phyloP scores from a whole-genome alignment of 1,284 basidiomycete genomes.

The Mycosarcoma maydis region DNA sequence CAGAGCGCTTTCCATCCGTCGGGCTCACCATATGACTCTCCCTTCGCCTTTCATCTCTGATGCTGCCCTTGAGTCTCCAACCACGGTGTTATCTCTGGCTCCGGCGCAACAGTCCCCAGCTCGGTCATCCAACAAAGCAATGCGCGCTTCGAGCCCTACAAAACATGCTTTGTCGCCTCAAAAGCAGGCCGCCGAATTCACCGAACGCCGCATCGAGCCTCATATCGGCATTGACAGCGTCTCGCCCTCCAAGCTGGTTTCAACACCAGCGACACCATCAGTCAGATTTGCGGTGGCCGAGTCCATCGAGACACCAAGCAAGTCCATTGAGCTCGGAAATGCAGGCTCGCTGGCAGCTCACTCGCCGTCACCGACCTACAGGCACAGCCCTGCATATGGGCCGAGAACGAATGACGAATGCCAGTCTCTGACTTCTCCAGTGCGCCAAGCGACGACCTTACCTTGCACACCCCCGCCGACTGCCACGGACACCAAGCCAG shows the following conservation, averaged over 20 bases:
- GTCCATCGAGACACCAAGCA: conserved; percentile 3
- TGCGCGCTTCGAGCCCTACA: conserved; percentile 8
- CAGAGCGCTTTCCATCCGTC: conserved; percentile 12
- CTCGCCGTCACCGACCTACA: conserved; percentile 5
- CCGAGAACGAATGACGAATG: background rate
- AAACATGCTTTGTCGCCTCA: background rate
- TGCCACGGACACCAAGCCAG: conserved; percentile 3
- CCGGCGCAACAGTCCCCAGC: conserved; percentile 1
- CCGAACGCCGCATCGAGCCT: background rate
- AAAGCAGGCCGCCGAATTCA: background rate
- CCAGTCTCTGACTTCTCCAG: conserved; percentile 1
- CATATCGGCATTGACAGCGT: background rate
- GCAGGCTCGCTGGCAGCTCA: background rate
- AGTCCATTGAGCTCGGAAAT: background rate
- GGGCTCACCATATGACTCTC: conserved; percentile 12
- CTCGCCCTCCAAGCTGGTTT: conserved; percentile 2
- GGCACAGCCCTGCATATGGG: background rate
- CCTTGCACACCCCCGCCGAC: conserved; percentile 8
- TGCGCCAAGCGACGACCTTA: background rate
- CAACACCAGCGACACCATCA: conserved; percentile 14
- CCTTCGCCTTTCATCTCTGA: conserved; percentile 29
- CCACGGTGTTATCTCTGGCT: background rate
- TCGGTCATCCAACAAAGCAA: conserved; percentile 4
- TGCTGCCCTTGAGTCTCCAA: background rate
- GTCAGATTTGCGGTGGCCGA: conserved; percentile 16